phyloP scores from a whole-genome alignment of 352 stramenopile genomes.

The Globisporangium spiculum region DNA sequence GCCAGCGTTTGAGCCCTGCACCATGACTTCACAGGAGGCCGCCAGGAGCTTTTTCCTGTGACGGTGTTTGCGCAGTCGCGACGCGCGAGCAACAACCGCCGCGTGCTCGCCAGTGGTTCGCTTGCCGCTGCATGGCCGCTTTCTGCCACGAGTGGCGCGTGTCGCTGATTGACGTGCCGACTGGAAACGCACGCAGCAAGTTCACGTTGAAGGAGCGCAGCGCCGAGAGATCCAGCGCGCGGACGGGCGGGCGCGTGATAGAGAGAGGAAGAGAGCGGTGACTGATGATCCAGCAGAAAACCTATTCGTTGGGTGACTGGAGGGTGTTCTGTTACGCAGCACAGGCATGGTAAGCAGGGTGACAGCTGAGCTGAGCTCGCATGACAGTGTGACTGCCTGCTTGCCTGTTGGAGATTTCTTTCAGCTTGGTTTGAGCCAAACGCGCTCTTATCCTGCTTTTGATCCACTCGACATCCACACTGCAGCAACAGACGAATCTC shows the following conservation, averaged over 20 bases:
- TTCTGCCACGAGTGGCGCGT: slow-evolving; percentile 1
- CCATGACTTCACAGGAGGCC: slow-evolving; percentile 5
- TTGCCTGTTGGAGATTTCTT: not conserved
- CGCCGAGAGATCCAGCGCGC: slow-evolving; percentile 7
- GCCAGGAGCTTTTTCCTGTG: slow-evolving; percentile 11
- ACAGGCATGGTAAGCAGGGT: not conserved
- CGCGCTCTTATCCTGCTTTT: not conserved
- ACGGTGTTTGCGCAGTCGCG: slow-evolving; percentile 13
- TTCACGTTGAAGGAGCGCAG: slow-evolving; percentile 6
- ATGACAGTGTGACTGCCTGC: not conserved
- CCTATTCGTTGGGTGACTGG: not conserved
- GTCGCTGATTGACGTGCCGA: slow-evolving; percentile 6
- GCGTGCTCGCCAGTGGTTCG: slow-evolving; percentile 9
- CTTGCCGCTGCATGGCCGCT: not conserved
- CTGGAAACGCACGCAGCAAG: not conserved
- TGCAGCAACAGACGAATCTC: not conserved
- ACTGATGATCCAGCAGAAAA: not conserved
- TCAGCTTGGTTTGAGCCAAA: not conserved
- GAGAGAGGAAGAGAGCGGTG: not conserved
- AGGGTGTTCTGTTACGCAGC: not conserved
- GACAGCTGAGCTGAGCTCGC: not conserved
- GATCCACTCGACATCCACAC: not conserved
- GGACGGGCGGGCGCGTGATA: not conserved
- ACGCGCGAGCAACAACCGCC: not conserved
- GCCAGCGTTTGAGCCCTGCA: not conserved